Evolutionary conservation across 2,329 filamentous ascomycete genomes (phyloP).

Genomic region (Bipolaris cookei): DNA sequence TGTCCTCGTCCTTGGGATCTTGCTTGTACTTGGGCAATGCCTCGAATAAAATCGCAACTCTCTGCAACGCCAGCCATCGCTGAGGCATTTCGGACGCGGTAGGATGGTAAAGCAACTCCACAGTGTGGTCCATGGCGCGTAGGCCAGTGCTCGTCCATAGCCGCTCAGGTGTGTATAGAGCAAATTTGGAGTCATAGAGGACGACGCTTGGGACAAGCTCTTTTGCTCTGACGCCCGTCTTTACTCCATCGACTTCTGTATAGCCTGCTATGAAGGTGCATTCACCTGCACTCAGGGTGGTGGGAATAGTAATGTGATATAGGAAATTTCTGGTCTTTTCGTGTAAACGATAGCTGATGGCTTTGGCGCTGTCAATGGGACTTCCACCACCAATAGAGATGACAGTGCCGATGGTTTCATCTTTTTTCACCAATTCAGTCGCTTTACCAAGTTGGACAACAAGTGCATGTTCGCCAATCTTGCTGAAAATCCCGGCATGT

Average conservation of each 20-base stretch:
- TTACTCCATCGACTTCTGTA: slow-evolving; percentile 57
- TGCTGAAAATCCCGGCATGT: slow-evolving; percentile 62
- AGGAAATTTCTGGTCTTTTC: slow-evolving; percentile 45
- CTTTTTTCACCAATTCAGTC: slow-evolving; percentile 54
- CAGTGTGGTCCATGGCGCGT: slow-evolving; percentile 62
- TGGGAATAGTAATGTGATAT: slow-evolving; percentile 50
- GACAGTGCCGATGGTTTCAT: slow-evolving; percentile 59
- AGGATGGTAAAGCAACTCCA: slow-evolving; percentile 62
- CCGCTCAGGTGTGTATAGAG: slow-evolving; percentile 57
- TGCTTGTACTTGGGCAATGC: slow-evolving; percentile 56
- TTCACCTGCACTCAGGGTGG: slow-evolving; percentile 59
- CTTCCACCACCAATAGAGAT: slow-evolving; percentile 62
- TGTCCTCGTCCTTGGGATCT: slow-evolving; percentile 55
- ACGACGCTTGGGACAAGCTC: slow-evolving; percentile 56
- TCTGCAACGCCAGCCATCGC: slow-evolving; percentile 53
- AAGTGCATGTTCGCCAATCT: slow-evolving; percentile 63
- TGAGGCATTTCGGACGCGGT: slow-evolving; percentile 59
- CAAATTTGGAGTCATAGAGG: slow-evolving; percentile 62
- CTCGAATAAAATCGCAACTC: slow-evolving; percentile 57
- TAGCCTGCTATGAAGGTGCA: slow-evolving; percentile 61
- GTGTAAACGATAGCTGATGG: slow-evolving; percentile 46
- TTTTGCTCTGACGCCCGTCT: slow-evolving; percentile 55
- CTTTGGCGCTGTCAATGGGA: slow-evolving; percentile 59
- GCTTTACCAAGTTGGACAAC: slow-evolving; percentile 62
- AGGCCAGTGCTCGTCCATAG: slow-evolving; percentile 61